Evolutionary conservation across 139 green algal species (phyloP), one percentile per base, ranked within the genome.

Genomic region (Chlorella sp.): DNA sequence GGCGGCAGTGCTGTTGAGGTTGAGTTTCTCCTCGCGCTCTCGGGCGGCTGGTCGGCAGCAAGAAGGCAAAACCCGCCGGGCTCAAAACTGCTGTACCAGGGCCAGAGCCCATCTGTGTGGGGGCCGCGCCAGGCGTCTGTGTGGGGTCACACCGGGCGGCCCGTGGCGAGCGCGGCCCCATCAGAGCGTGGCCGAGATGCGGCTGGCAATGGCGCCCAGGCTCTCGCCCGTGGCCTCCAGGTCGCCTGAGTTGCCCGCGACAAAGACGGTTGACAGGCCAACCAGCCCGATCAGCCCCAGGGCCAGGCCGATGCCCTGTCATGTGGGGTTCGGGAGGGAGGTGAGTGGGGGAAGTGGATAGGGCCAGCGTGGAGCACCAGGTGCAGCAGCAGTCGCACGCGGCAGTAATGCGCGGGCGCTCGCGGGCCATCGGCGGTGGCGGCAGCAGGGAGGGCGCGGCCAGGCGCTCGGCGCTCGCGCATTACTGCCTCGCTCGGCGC

Each of bases 141-240:
- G 29, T n/a, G 29, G 21, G 29, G 8, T 11, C 17, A n/a, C 14
- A 62, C 29, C 27, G 21, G 8, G 11, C 55, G 8, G 29, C 55
- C 21, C 11, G 15, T 21, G 9, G 31, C 31, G 41, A 31, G 35
- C 3, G 1, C 35, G 21, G 17, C 5, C 17, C 35, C 55, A 56
- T 77, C 69, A 77, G 17, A 68, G 41, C 8, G 25, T 21, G 6
- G 33, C 40, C 7, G 58, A n/a, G 8, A 77, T 42, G 58, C 58
- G 71, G 53, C 14, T 31, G 19, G 71, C 71, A 41, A 77, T 77
- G 41, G 56, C 42, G 11, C 25, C 29, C 56, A 77, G 71, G 71
- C 71, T 69, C 42, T 77, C 71, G 35, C 48, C 48, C 14, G 17
- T 14, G 15, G 14, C 15, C 48, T 14, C 29, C 23, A 17, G 42